Evolutionary conservation across 2,329 filamentous ascomycete species (phyloP).

Genomic region (Raffaelea deltoideospora): DNA sequence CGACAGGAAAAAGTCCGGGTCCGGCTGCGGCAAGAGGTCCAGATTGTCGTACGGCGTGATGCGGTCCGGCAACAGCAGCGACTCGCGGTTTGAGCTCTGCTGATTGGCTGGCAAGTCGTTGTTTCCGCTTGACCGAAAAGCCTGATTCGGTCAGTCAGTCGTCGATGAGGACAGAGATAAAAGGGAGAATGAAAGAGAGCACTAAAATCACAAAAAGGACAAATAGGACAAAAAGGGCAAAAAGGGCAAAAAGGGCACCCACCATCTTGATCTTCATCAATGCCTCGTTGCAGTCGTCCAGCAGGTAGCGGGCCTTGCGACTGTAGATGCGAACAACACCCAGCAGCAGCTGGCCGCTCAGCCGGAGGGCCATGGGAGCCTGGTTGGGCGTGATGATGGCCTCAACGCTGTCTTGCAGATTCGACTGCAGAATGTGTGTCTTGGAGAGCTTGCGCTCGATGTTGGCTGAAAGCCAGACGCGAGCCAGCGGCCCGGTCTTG

Average conservation of each 20-base stretch:
- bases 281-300: slow-evolving; percentile 96
- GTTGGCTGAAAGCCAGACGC: slow-evolving; percentile 96
- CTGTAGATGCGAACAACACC: slow-evolving; percentile 97
- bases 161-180: too few relatives aligned
- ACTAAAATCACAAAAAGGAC: background rate
- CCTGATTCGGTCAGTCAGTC: slow-evolving; percentile 46
- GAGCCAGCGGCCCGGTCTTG: slow-evolving; percentile 92
- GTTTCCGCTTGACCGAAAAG: slow-evolving; percentile 85
- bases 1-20: slow-evolving; percentile 70
- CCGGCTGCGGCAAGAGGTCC: slow-evolving; percentile 66
- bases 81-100: slow-evolving; percentile 67
- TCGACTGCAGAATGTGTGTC: slow-evolving; percentile 85
- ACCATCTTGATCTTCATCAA: slow-evolving; percentile 99
- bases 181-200: slow-evolving; percentile 21
- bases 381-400: slow-evolving; percentile 88
- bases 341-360: slow-evolving; percentile 85
- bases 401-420: slow-evolving; percentile 86
- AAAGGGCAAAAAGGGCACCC: slow-evolving; percentile 10
- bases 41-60: slow-evolving; percentile 82
- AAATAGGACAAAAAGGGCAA: background rate
- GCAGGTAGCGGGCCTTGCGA: slow-evolving; percentile 85
- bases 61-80: slow-evolving; percentile 77
- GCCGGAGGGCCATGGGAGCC: slow-evolving; percentile 83
- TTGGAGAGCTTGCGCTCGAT: slow-evolving; percentile 97
- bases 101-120: slow-evolving; percentile 83